phyloP scores from a whole-genome alignment of 768 basidiomycete species.

The Mycena vitilis region DNA sequence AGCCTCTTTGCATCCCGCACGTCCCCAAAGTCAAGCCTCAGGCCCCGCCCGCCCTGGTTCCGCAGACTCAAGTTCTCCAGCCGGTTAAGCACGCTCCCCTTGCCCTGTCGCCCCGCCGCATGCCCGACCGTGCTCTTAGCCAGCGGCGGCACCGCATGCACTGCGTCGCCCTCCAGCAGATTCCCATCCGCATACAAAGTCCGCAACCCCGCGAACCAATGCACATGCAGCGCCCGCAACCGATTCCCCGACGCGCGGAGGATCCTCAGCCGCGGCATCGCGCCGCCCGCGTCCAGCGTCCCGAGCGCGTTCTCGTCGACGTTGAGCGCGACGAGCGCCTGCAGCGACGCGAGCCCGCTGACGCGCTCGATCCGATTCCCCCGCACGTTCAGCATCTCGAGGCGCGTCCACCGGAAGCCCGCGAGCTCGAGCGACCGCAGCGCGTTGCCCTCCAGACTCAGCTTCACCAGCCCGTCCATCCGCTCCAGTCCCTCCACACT shows the following conservation, averaged over 20 bases:
- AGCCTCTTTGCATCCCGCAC: conserved; percentile 93
- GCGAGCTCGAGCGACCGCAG: conserved; percentile 72
- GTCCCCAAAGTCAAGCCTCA: conserved; percentile 78
- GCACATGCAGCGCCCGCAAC: conserved; percentile 72
- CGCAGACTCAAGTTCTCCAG: conserved; percentile 93
- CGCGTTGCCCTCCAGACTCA: conserved; percentile 83
- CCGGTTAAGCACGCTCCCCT: conserved; percentile 58
- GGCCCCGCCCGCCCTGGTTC: conserved; percentile 81
- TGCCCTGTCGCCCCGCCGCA: conserved; percentile 23
- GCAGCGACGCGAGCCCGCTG: conserved; percentile 68
- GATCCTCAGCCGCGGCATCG: conserved; percentile 80
- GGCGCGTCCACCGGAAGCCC: conserved; percentile 72
- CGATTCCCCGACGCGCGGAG: conserved; percentile 89
- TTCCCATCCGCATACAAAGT: conserved; percentile 96
- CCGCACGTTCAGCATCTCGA: conserved; percentile 88
- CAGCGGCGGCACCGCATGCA: conserved; percentile 17
- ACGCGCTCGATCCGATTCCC: conserved; percentile 75
- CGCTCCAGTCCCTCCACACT: conserved; percentile 80
- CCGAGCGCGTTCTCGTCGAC: conserved; percentile 81
- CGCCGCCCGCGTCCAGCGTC: conserved; percentile 62
- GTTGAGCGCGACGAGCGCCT: conserved; percentile 79
- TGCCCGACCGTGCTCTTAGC: conserved; percentile 22
- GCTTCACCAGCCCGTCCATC: conserved; percentile 85
- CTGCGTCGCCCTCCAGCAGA: conserved; percentile 51
- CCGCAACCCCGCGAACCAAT: conserved; percentile 75